Evolutionary conservation across 2,329 filamentous ascomycete genomes (phyloP), one percentile per base, ranked within the genome.

Genomic region (Beauveria brongniartii): DNA sequence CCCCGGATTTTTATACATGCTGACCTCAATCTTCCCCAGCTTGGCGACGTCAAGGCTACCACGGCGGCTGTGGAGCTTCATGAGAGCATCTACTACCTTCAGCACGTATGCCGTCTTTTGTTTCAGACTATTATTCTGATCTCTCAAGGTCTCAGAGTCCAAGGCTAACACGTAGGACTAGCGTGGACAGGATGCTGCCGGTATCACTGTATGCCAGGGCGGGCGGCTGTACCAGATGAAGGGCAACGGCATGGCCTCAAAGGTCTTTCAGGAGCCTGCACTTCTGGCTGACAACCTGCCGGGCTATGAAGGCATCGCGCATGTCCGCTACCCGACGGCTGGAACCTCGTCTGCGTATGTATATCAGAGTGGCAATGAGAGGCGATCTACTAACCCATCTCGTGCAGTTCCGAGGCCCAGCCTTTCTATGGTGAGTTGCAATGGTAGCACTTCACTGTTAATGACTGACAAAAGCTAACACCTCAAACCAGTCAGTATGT

Each of bases 201-300:
- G 92, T 65, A 93, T 96, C 67, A 85, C 91, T 79, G 68, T 91
- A 80, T 80, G 87, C 82, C 67, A 82, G 78, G 90, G 90, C 41
- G 92, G 92, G 64, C 83, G 91, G 48, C 88, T 96, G 66, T 93
- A 88, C 72, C 91, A 95, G 72, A 89, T 89, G 79, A 97, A 97
- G 77, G 91, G 91, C 66, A 91, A 92, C 70, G 92, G 92, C 60
- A 88, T 96, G 82, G 92, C 89, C 46, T 84, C 87, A 62, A 90
- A 87, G 70, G 90, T 77, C 82, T 58, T 57, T 10, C 28, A 58
- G 24, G 47, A 48, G 53, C 47, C 46, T 44, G 52, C 48, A 18
- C 43, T 41, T 37, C 37, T 58, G 3, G 37, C 24, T 24, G 44
- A 56, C 3, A 57, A 53, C 14, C 54, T 62, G 20, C 53, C 60